phyloP scores from a whole-genome alignment of 2,329 filamentous ascomycete species.

The Torrubiella hemipterigena region DNA sequence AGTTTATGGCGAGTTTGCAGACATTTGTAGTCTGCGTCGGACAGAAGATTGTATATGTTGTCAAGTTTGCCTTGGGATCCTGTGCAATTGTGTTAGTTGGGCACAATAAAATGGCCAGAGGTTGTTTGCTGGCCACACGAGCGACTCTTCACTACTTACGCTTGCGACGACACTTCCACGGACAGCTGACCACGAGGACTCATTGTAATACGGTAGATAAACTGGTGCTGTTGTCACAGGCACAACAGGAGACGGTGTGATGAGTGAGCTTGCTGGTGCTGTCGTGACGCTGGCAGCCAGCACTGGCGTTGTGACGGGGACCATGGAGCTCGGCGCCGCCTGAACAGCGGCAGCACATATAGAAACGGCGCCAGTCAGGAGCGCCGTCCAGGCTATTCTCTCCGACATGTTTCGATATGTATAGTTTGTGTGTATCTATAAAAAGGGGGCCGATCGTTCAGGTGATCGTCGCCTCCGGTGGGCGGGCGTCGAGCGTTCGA shows the following conservation, averaged over 20 bases:
- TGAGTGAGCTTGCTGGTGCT: too few relatives aligned
- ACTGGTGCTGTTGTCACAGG: conserved; percentile 29
- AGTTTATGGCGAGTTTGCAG: conserved; percentile 31
- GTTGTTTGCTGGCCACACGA: too few relatives aligned
- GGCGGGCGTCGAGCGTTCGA: too few relatives aligned
- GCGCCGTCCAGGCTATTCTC: too few relatives aligned
- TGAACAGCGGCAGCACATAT: too few relatives aligned
- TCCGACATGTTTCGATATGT: too few relatives aligned
- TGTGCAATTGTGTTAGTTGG: conserved; percentile 10
- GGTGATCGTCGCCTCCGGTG: too few relatives aligned
- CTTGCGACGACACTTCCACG: conserved; percentile 32
- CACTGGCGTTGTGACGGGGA: conserved; percentile 7
- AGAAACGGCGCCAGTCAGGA: too few relatives aligned
- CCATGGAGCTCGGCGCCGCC: conserved; percentile 7
- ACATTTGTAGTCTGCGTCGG: conserved; percentile 24
- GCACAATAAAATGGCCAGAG: neutral
- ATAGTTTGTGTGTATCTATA: too few relatives aligned
- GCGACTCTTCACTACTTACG: conserved; percentile 24
- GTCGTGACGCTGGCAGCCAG: conserved; percentile 7
- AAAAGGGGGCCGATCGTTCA: too few relatives aligned
- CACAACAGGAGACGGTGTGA: conserved; percentile 9
- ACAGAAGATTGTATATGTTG: conserved; percentile 38
- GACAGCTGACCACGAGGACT: conserved; percentile 29
- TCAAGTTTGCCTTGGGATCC: conserved; percentile 22
- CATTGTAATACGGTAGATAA: conserved; percentile 29